A percentile compares a stretch with the other conserved stretches of the same genome.
Conservation (phyloP, 352 stramenopile genomes). For the Sclerospora graminicola region DNA sequence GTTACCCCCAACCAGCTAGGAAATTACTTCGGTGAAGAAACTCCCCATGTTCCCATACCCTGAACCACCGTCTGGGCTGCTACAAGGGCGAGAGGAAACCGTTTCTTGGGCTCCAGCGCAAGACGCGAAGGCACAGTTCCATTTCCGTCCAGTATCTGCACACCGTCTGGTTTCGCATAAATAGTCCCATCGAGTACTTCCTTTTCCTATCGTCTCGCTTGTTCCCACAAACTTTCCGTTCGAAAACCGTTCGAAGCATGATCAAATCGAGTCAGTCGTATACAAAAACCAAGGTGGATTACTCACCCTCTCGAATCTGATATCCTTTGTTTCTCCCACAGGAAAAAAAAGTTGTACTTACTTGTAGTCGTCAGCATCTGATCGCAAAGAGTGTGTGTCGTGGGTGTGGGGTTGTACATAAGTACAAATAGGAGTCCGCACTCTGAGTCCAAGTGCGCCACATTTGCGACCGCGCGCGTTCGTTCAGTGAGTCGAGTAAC, state of each 20-base stretch:
- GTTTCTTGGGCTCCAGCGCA: too few relatives aligned
- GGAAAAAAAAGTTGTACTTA: background rate
- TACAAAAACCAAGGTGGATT: too few relatives aligned
- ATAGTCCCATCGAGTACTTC: conserved; percentile 6
- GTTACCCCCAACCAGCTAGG: too few relatives aligned
- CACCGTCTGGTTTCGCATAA: conserved; percentile 8
- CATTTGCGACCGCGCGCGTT: background rate
- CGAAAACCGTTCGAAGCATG: too few relatives aligned
- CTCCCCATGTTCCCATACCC: too few relatives aligned
- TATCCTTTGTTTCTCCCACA: background rate
- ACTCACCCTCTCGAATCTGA: background rate
- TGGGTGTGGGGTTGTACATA: background rate
- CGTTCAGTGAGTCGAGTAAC: too few relatives aligned
- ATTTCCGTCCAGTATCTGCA: conserved; percentile 1
- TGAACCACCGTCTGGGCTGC: too few relatives aligned
- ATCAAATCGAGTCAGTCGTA: too few relatives aligned
- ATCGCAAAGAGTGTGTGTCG: background rate
- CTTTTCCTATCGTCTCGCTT: background rate
- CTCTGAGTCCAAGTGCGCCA: background rate
- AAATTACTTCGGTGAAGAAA: too few relatives aligned
- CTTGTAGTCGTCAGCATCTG: background rate
- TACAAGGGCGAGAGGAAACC: too few relatives aligned
- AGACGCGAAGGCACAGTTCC: conserved; percentile 15
- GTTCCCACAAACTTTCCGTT: too few relatives aligned
- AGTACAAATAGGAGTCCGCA: background rate